Evolutionary conservation across 2,329 filamentous ascomycete genomes (phyloP), one percentile per base, ranked within the genome.

Genomic region (Alternaria sp.): DNA sequence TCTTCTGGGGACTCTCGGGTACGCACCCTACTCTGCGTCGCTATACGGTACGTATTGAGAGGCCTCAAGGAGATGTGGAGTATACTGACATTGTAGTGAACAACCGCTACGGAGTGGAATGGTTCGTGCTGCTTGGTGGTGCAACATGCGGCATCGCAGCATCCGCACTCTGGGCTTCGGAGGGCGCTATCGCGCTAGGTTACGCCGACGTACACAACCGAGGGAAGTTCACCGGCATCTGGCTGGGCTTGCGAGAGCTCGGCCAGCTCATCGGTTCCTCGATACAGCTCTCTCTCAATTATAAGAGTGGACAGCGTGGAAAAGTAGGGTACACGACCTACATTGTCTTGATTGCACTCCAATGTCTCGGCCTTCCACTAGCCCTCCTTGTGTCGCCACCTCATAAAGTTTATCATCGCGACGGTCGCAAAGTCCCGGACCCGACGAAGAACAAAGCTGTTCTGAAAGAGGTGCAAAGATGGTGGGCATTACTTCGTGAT

Each of bases 221-320:
- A 34, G 82, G 82, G 39, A 81, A 78, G 63, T 81, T 75, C 60
- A 79, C 77, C 64, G 83, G 82, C 2, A 85, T 85, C 36, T 86
- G 84, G 84, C 81, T 86, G 5, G 81, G 83, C 7, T 80, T 86
- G 7, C 80, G 83, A 7, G 83, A 85, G 58, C 78, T 85, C 7
- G 84, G 84, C 1, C 84, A 85, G 56, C 78, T 86, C 22, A 82
- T 86, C 54, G 84, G 84, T 2, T 79, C 82, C 3, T 81, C 83
- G 0, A 84, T 86, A 30, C 82, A 84, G 26, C 78, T 86, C 0
- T 83, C 80, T 0, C 76, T 86, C 16, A 86, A 86, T 47, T 76
- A 79, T 56, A 77, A 79, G 3, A 75, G 78, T 12, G 78, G 78
- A 12, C 66, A 80, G n/a, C 69, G 75, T 11, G 82, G 82, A 32